Conservation (phyloP, 2,329 filamentous ascomycete species). For the Nigrospora sphaerica region DNA sequence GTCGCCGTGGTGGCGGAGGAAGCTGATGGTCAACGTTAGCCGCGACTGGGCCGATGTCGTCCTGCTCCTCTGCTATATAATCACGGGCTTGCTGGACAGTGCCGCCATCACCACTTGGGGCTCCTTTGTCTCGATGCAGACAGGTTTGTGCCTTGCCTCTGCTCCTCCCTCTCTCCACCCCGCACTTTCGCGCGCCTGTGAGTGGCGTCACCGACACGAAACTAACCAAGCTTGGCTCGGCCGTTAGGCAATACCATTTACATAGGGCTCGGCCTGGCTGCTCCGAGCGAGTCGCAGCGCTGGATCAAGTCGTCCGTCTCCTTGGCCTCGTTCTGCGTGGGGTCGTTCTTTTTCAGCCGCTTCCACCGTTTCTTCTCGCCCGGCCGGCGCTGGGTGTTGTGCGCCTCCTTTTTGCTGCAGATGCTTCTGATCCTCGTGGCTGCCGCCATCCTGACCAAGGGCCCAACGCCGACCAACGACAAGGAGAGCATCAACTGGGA, state of each 20-base stretch:
- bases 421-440: slow-evolving; percentile 40
- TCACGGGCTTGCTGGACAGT: slow-evolving; percentile 72
- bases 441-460: slow-evolving; percentile 45
- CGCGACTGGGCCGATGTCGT: slow-evolving; percentile 61
- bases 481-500: slow-evolving; percentile 45
- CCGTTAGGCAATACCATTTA: slow-evolving; percentile 66
- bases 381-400: slow-evolving; percentile 58
- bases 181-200: not conserved
- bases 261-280: slow-evolving; percentile 64
- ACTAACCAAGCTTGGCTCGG: not conserved
- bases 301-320: slow-evolving; percentile 70
- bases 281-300: slow-evolving; percentile 44
- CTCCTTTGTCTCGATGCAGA: slow-evolving; percentile 79
- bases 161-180: not conserved
- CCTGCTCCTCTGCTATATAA: slow-evolving; percentile 65
- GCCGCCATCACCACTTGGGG: slow-evolving; percentile 71
- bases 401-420: slow-evolving; percentile 49
- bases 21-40: slow-evolving; percentile 40
- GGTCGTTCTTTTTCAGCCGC: slow-evolving; percentile 63
- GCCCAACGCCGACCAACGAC: slow-evolving; percentile 27
- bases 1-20: slow-evolving; percentile 18
- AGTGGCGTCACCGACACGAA: not conserved
- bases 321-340: slow-evolving; percentile 62
- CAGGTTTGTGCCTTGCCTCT: slow-evolving; percentile 40
- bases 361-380: slow-evolving; percentile 60